Evolutionary conservation across 768 basidiomycete genomes (phyloP).

Genomic region (Tubosaeta sp.): DNA sequence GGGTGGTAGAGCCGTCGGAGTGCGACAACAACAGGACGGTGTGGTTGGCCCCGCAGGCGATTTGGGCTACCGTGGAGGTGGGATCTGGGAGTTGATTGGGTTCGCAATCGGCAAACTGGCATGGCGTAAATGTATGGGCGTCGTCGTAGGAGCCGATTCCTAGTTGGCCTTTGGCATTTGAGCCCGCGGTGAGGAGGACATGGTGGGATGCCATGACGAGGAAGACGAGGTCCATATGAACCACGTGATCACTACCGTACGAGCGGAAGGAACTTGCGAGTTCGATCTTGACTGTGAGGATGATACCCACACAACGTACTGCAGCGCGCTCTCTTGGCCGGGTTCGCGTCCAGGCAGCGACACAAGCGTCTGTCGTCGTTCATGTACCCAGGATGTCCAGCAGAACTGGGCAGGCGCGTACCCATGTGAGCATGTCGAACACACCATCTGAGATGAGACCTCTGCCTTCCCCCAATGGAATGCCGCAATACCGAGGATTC

Average conservation of each 20-base stretch:
- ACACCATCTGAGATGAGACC: background rate
- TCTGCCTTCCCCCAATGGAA: background rate
- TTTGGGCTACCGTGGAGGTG: constrained; percentile 36
- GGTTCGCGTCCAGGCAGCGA: constrained; percentile 13
- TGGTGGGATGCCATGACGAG: no score
- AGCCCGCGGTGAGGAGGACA: constrained; percentile 40
- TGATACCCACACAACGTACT: constrained; percentile 31
- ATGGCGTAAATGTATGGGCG: constrained; percentile 36
- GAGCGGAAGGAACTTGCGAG: constrained; percentile 23
- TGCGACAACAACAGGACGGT: constrained; percentile 61
- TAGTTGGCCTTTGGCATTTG: constrained; percentile 48
- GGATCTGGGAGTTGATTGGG: constrained; percentile 22
- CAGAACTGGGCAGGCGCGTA: constrained; percentile 7
- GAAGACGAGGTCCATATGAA: background rate
- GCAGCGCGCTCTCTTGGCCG: constrained; percentile 22
- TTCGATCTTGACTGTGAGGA: constrained; percentile 2
- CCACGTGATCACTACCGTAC: constrained; percentile 16
- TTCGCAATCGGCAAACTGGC: constrained; percentile 27
- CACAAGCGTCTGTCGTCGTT: constrained; percentile 4
- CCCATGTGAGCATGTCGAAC: constrained; percentile 1
- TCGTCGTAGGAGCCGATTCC: constrained; percentile 38
- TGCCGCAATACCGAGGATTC: constrained; percentile 9
- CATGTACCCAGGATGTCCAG: constrained; percentile 5
- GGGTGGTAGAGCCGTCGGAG: constrained; percentile 29
- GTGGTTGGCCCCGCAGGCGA: constrained; percentile 78